phyloP scores from a whole-genome alignment of 352 stramenopile genomes.

The Phytophthora sojae region DNA sequence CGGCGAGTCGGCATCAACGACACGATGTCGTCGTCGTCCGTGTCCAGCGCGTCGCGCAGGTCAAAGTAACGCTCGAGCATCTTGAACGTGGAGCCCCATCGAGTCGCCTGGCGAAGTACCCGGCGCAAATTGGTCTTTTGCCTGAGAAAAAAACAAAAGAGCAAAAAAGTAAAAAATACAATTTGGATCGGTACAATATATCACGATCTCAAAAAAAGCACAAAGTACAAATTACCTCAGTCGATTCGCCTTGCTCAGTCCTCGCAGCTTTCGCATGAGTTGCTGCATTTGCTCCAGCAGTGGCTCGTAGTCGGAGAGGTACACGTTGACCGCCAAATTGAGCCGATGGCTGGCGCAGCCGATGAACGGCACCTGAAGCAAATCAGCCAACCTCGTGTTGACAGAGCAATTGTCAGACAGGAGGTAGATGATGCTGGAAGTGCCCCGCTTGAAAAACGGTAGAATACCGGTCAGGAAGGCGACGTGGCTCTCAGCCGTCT shows the following conservation, averaged over 20 bases:
- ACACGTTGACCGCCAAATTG: conserved; percentile 4
- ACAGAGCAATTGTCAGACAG: too few relatives aligned
- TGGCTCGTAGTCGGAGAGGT: conserved; percentile 2
- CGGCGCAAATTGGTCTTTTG: neutral
- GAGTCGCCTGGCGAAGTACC: neutral
- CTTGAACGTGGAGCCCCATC: conserved; percentile 3
- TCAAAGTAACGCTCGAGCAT: conserved; percentile 7
- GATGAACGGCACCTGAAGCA: neutral
- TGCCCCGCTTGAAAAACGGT: too few relatives aligned
- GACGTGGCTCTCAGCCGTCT: neutral
- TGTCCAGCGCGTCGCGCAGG: neutral
- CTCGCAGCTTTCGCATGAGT: conserved; percentile 16
- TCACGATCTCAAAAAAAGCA: conserved; percentile 2
- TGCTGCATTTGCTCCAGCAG: conserved; percentile 2
- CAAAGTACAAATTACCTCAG: neutral
- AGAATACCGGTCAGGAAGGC: too few relatives aligned
- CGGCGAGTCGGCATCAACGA: too few relatives aligned
- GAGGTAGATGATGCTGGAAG: too few relatives aligned
- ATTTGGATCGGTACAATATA: too few relatives aligned
- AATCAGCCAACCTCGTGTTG: neutral
- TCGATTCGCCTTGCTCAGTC: conserved; percentile 2
- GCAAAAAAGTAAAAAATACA: too few relatives aligned
- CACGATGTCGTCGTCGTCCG: conserved; percentile 2
- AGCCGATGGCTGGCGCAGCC: neutral
- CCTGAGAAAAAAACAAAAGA: neutral